These are phyloP conservation scores for Saposhnikovia divaricata DNA, from an alignment of 129 eudicot species.

Conservation along the genomic window DNA sequence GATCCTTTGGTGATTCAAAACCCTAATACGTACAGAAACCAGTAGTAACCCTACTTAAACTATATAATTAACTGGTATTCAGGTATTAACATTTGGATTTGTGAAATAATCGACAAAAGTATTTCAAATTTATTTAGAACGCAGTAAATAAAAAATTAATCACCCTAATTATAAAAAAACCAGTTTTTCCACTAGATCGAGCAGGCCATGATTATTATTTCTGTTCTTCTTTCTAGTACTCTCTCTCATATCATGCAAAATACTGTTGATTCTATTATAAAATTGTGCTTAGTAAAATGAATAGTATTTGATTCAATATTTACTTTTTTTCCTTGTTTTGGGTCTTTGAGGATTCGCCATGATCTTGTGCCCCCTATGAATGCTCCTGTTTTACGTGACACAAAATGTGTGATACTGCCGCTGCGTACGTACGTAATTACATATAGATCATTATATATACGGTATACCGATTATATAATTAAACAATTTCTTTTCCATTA, in stretches of 20 bases:
- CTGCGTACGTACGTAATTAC: no score
- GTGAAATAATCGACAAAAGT: not conserved
- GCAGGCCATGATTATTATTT: not conserved
- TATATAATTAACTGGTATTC: not conserved
- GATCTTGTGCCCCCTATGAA: conserved; percentile 29
- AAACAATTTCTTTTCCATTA: no score
- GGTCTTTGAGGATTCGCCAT: conserved; percentile 28
- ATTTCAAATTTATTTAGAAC: not conserved
- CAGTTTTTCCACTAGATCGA: not conserved
- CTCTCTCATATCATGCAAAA: conserved; percentile 34
- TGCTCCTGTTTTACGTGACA: conserved; percentile 7
- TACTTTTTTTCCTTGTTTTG: conserved; percentile 18
- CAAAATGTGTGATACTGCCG: not conserved
- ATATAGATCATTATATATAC: no score
- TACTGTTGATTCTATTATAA: conserved; percentile 12
- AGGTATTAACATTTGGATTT: not conserved
- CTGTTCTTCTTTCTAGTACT: not conserved
- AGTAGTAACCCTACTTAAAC: not conserved
- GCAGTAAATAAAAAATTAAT: not conserved
- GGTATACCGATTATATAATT: no score
- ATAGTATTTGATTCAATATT: not conserved
- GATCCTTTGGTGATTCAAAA: not conserved
- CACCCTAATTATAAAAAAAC: not conserved
- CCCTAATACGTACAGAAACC: not conserved
- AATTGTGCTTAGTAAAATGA: conserved; percentile 1